These are phyloP conservation scores for Leccinellum rugosiceps DNA, from an alignment of 768 basidiomycete genomes.

Conservation along the genomic window DNA sequence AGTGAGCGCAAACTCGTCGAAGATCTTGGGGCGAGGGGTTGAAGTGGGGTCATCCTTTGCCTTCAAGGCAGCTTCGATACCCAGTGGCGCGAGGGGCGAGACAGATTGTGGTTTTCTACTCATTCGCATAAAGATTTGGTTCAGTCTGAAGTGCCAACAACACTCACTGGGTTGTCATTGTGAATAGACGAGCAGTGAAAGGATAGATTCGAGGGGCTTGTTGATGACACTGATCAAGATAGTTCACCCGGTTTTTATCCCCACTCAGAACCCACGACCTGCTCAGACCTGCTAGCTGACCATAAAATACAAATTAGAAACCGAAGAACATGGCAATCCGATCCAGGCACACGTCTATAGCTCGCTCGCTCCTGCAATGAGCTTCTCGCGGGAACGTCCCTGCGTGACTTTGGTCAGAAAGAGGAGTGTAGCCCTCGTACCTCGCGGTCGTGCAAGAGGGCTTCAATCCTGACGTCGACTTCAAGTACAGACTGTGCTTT, in stretches of 20 bases:
- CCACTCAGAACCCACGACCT: not conserved
- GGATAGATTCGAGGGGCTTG: not conserved
- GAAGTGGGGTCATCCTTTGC: slow-evolving; percentile 36
- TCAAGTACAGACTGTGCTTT: too few relatives aligned
- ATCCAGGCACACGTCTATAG: not conserved
- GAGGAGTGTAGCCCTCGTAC: not conserved
- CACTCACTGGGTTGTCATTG: slow-evolving; percentile 16
- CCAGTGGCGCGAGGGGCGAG: slow-evolving; percentile 59
- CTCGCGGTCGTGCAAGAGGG: too few relatives aligned
- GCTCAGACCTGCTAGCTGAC: not conserved
- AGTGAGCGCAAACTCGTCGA: slow-evolving; percentile 55
- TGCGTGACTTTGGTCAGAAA: not conserved
- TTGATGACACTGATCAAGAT: not conserved
- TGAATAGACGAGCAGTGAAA: not conserved
- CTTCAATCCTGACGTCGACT: too few relatives aligned
- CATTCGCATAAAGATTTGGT: not conserved
- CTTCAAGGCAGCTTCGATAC: slow-evolving; percentile 55
- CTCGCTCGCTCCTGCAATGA: too few relatives aligned
- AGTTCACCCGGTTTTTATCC: not conserved
- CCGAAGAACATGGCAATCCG: not conserved
- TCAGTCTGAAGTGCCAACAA: not conserved
- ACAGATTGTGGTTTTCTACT: slow-evolving; percentile 34
- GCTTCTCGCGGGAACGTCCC: not conserved
- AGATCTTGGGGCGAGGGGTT: slow-evolving; percentile 44
- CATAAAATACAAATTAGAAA: not conserved